Conservation (phyloP, 495 filamentous ascomycete species). For the Penicillium cosmopolitanum region DNA sequence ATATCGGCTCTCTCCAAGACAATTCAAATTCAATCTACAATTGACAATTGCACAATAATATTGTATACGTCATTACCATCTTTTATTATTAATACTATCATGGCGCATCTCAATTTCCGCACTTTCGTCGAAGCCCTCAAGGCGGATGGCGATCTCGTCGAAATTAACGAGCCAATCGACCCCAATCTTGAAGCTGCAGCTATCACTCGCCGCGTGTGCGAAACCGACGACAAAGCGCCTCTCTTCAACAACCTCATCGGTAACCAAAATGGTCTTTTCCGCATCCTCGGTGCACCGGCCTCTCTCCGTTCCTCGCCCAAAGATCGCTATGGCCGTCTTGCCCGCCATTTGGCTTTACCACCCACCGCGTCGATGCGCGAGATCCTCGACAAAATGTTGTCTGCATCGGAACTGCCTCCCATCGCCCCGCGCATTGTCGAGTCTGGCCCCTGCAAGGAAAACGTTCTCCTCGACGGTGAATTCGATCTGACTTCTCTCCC, state of each 20-base stretch:
- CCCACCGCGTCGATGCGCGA: slow-evolving; percentile 33
- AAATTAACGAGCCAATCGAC: slow-evolving; percentile 39
- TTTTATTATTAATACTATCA: background rate
- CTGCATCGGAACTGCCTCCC: slow-evolving; percentile 26
- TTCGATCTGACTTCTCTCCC: slow-evolving; percentile 42
- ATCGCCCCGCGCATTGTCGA: slow-evolving; percentile 30
- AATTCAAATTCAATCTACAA: background rate
- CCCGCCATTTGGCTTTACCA: slow-evolving; percentile 36
- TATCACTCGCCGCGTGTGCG: slow-evolving; percentile 41
- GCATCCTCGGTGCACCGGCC: slow-evolving; percentile 41
- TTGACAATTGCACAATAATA: background rate
- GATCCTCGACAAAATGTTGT: slow-evolving; percentile 37
- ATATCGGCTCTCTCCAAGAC: background rate
- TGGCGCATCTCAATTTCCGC: slow-evolving; percentile 36
- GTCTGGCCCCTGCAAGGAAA: slow-evolving; percentile 41
- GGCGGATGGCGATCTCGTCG: slow-evolving; percentile 39
- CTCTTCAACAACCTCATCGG: slow-evolving; percentile 49
- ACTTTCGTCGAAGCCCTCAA: slow-evolving; percentile 40
- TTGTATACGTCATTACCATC: background rate
- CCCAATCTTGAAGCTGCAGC: slow-evolving; percentile 43
- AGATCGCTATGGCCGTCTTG: slow-evolving; percentile 40
- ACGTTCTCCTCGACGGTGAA: slow-evolving; percentile 31
- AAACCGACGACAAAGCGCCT: slow-evolving; percentile 42
- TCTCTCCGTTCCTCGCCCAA: slow-evolving; percentile 28
- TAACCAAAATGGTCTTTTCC: slow-evolving; percentile 37